A percentile compares a stretch with the other conserved stretches of the same genome.
phyloP scores from a whole-genome alignment of 352 stramenopile genomes.

The Phytophthora citrophthora region DNA sequence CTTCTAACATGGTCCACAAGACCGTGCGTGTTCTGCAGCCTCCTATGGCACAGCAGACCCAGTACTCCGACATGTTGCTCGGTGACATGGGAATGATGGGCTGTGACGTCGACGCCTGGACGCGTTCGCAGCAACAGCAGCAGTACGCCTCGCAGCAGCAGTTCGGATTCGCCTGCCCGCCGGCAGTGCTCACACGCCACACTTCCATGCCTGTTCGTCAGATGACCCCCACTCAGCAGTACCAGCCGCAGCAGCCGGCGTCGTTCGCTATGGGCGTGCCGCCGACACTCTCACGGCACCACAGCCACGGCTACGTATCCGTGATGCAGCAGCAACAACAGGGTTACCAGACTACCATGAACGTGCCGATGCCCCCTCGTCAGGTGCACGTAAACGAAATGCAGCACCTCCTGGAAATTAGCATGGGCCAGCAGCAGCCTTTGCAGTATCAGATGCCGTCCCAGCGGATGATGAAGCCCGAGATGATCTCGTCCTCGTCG shows the following conservation, averaged over 20 bases:
- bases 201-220: constrained; percentile 67
- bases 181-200: constrained; percentile 71
- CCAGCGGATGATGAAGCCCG: constrained; percentile 34
- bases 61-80: constrained; percentile 61
- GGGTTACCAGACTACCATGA: constrained; percentile 43
- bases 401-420: constrained; percentile 66
- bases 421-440: constrained; percentile 66
- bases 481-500: constrained; percentile 28
- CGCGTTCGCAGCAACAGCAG: constrained; percentile 41
- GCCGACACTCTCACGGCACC: constrained; percentile 64
- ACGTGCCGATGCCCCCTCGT: constrained; percentile 37
- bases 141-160: constrained; percentile 41
- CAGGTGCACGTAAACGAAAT: constrained; percentile 58
- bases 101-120: constrained; percentile 64
- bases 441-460: constrained; percentile 29
- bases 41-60: constrained; percentile 31
- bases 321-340: constrained; percentile 52
- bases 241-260: constrained; percentile 29
- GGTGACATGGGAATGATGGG: constrained; percentile 74
- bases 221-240: constrained; percentile 22
- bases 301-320: constrained; percentile 68
- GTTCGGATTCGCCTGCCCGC: constrained; percentile 50
- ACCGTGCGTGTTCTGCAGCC: constrained; percentile 13
- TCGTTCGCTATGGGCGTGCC: constrained; percentile 38
- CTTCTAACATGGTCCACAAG: constrained; percentile 15